Percentiles rank a stretch among this genome's conserved stretches.
Evolutionary conservation across 2,329 filamentous ascomycete species (phyloP).

Genomic region (Microascus cirrosus): DNA sequence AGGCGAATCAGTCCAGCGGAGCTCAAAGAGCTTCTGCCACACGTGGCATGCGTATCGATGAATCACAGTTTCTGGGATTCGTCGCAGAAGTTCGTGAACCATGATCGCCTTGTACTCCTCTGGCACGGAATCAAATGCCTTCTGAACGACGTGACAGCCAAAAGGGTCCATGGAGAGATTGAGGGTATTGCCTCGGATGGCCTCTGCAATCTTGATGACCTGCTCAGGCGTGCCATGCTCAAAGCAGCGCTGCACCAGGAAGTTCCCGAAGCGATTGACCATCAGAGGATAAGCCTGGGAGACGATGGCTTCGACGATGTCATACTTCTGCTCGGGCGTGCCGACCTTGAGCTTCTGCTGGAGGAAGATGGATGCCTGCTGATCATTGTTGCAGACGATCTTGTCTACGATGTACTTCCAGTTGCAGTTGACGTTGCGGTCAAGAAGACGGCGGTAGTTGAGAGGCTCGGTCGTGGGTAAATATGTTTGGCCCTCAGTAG

Average conservation of each 20-base stretch:
- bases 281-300: slow-evolving; percentile 90
- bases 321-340: slow-evolving; percentile 88
- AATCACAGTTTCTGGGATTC: slow-evolving; percentile 95
- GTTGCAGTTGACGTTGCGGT: slow-evolving; percentile 93
- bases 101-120: slow-evolving; percentile 97
- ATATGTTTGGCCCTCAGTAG: slow-evolving; percentile 60
- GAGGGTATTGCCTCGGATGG: slow-evolving; percentile 87
- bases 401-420: slow-evolving; percentile 99
- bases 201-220: slow-evolving; percentile 85
- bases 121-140: slow-evolving; percentile 94
- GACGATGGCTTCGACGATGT: slow-evolving; percentile 94
- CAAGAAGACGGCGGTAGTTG: slow-evolving; percentile 89
- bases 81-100: slow-evolving; percentile 92
- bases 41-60: slow-evolving; percentile 98
- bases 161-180: slow-evolving; percentile 97
- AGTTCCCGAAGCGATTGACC: slow-evolving; percentile 98
- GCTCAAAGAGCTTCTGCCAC: slow-evolving; percentile 98
- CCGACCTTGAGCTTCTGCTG: slow-evolving; percentile 98
- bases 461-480: slow-evolving; percentile 80
- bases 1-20: slow-evolving; percentile 88
- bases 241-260: slow-evolving; percentile 95
- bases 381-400: slow-evolving; percentile 98
- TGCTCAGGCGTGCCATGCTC: slow-evolving; percentile 95
- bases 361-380: slow-evolving; percentile 96
- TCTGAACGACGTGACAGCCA: slow-evolving; percentile 95